These are phyloP conservation scores for Myriangium duriaei DNA, from an alignment of 2,329 filamentous ascomycete genomes.

Conservation along the genomic window DNA sequence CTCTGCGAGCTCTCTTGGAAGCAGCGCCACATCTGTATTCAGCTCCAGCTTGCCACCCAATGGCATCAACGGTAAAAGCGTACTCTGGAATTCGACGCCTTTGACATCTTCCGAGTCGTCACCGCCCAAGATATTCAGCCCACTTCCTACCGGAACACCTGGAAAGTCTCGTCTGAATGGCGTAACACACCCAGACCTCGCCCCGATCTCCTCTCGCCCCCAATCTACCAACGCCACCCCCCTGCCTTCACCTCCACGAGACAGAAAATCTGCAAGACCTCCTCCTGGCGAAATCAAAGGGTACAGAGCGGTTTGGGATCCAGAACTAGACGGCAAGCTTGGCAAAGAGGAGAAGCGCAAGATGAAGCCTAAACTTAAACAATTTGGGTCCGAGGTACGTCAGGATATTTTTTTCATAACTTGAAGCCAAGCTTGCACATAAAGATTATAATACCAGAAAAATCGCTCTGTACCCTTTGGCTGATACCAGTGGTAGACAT, in stretches of 20 bases:
- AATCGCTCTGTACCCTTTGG: constrained; percentile 28
- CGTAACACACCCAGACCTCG: constrained; percentile 5
- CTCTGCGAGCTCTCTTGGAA: constrained; percentile 60
- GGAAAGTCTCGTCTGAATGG: constrained; percentile 15
- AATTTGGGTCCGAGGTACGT: constrained; percentile 30
- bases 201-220: constrained; percentile 4
- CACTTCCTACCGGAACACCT: constrained; percentile 19
- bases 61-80: constrained; percentile 44
- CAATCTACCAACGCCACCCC: constrained; percentile 18
- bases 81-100: constrained; percentile 46
- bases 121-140: constrained; percentile 46
- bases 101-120: constrained; percentile 56
- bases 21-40: constrained; percentile 59
- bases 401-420: constrained; percentile 20
- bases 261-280: constrained; percentile 37
- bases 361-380: constrained; percentile 21
- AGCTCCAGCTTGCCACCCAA: constrained; percentile 41
- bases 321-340: constrained; percentile 47
- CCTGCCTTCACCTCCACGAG: constrained; percentile 30
- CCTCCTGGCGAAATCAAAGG: constrained; percentile 42
- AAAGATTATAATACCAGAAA: constrained; percentile 20
- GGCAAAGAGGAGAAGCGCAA: constrained; percentile 40
- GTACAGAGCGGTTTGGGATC: constrained; percentile 49
- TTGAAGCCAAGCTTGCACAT: constrained; percentile 26
- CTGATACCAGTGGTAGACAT: constrained; percentile 45